These are phyloP conservation scores for Diutina sp. DNA, from an alignment of 1,139 yeast species.

Conservation along the genomic window DNA sequence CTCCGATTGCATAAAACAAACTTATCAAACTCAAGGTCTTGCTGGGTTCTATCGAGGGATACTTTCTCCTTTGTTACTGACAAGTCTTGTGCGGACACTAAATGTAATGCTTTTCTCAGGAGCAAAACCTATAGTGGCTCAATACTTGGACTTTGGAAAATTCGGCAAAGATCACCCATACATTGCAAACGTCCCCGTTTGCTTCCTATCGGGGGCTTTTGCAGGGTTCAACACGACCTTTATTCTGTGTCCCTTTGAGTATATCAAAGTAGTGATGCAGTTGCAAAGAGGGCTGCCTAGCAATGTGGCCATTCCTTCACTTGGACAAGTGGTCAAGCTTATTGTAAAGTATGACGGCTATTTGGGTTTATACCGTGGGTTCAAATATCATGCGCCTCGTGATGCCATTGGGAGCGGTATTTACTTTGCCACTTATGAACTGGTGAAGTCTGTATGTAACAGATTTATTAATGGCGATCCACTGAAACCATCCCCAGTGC, in stretches of 20 bases:
- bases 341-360: slow-evolving; percentile 48
- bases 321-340: slow-evolving; percentile 30
- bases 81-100: slow-evolving; percentile 52
- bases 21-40: slow-evolving; percentile 51
- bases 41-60: slow-evolving; percentile 69
- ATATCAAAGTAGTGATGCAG: slow-evolving; percentile 41
- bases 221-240: slow-evolving; percentile 57
- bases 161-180: slow-evolving; percentile 19
- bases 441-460: slow-evolving; percentile 40
- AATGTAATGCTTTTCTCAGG: slow-evolving; percentile 56
- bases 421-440: slow-evolving; percentile 66
- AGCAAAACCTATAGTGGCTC: slow-evolving; percentile 28
- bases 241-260: slow-evolving; percentile 78
- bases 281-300: not conserved
- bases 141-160: slow-evolving; percentile 1
- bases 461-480: slow-evolving; percentile 19
- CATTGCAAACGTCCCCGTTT: slow-evolving; percentile 47
- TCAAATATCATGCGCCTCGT: slow-evolving; percentile 47
- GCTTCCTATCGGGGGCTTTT: slow-evolving; percentile 49
- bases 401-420: slow-evolving; percentile 65
- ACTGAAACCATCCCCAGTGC: slow-evolving; percentile 17
- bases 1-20: slow-evolving; percentile 44
- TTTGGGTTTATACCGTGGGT: slow-evolving; percentile 61
- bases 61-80: slow-evolving; percentile 55
- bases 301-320: slow-evolving; percentile 10